phyloP scores from a whole-genome alignment of 805 yeast species.

The Yamadazyma olivae region DNA sequence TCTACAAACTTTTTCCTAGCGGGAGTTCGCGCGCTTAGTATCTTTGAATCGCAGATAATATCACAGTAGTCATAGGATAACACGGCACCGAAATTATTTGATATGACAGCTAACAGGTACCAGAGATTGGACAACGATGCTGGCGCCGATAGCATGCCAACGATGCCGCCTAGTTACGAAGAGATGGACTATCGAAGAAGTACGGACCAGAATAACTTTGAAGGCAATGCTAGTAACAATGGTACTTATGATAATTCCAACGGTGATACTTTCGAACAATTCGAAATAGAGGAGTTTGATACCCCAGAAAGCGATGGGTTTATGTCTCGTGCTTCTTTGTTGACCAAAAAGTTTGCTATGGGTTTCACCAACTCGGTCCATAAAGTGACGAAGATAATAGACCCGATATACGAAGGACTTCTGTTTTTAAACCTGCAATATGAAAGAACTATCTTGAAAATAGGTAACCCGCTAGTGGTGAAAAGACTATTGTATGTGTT shows the following conservation, averaged over 20 bases:
- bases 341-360: slow-evolving; percentile 10
- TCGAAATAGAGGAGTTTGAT: slow-evolving; percentile 15
- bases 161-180: slow-evolving; percentile 13
- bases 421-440: slow-evolving; percentile 39
- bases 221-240: slow-evolving; percentile 4
- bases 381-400: slow-evolving; percentile 45
- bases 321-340: slow-evolving; percentile 33
- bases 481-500: slow-evolving; percentile 73
- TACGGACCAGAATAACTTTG: background rate
- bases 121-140: too few relatives aligned
- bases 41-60: too few relatives aligned
- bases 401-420: slow-evolving; percentile 51
- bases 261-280: slow-evolving; percentile 12
- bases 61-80: too few relatives aligned
- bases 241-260: background rate
- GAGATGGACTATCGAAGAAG: slow-evolving; percentile 5
- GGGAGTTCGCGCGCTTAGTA: too few relatives aligned
- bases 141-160: too few relatives aligned
- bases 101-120: too few relatives aligned
- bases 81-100: too few relatives aligned
- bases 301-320: slow-evolving; percentile 20
- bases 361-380: slow-evolving; percentile 19
- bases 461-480: slow-evolving; percentile 87
- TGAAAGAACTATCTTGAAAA: slow-evolving; percentile 55
- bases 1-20: too few relatives aligned